Evolutionary conservation across 208 protist species (phyloP).

Genomic region (Kentomonas sorsogonicus): DNA sequence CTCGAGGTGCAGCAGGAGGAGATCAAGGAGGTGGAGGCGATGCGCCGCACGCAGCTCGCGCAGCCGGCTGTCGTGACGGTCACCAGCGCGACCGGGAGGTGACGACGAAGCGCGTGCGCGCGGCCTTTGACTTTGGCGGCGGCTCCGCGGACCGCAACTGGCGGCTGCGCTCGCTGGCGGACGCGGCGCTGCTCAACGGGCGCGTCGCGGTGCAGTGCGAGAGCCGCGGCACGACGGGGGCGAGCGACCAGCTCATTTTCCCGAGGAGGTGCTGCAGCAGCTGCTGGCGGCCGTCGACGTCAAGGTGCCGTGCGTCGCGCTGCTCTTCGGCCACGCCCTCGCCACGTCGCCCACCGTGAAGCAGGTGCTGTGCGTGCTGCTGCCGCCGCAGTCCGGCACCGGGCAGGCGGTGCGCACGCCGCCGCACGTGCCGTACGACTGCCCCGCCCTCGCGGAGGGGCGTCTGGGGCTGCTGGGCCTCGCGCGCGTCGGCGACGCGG

Average conservation of each 20-base stretch:
- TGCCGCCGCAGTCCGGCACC: constrained; percentile 79
- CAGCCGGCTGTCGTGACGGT: constrained; percentile 60
- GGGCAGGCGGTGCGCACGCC: constrained; percentile 62
- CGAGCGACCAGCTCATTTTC: constrained; percentile 83
- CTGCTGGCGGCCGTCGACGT: constrained; percentile 78
- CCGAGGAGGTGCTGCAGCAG: constrained; percentile 68
- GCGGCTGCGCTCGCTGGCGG: constrained; percentile 68
- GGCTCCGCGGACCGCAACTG: constrained; percentile 70
- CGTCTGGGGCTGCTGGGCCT: constrained; percentile 75
- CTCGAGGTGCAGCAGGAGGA: constrained; percentile 98
- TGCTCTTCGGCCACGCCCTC: constrained; percentile 83
- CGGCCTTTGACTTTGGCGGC: constrained; percentile 81
- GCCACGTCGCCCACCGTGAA: constrained; percentile 81
- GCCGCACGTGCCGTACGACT: constrained; percentile 50
- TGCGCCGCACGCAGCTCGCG: constrained; percentile 81
- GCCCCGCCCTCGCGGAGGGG: constrained; percentile 51
- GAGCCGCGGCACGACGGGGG: constrained; percentile 42
- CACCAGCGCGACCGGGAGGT: constrained; percentile 60
- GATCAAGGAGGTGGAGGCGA: constrained; percentile 98
- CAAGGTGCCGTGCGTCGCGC: constrained; percentile 74
- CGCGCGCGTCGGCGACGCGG: constrained; percentile 63
- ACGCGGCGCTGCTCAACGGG: constrained; percentile 73
- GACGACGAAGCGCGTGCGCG: constrained; percentile 74
- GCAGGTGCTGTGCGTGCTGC: constrained; percentile 81
- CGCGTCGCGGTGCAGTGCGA: constrained; percentile 58